phyloP scores from a whole-genome alignment of 495 filamentous ascomycete species.

The Acidiella bohemica region DNA sequence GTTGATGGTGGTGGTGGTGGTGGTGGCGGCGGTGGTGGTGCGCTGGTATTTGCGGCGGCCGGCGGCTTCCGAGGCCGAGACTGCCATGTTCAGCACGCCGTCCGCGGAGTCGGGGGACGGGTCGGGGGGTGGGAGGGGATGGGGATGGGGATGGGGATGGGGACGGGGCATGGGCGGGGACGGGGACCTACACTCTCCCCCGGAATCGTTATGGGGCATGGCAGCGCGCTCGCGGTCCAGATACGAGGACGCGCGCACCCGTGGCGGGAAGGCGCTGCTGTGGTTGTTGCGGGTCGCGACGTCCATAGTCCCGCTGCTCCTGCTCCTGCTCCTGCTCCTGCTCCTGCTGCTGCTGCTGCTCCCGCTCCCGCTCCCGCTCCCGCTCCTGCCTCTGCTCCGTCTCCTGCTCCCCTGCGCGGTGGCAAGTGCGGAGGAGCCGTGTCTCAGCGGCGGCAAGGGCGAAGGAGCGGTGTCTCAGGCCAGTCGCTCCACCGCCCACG shows the following conservation, averaged over 20 bases:
- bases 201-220: constrained; percentile 13
- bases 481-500: too few species aligned
- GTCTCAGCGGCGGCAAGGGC: too few species aligned
- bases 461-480: too few species aligned
- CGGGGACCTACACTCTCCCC: constrained; percentile 8
- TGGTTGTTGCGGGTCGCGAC: constrained; percentile 14
- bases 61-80: constrained; percentile 1
- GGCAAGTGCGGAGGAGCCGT: too few species aligned
- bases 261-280: constrained; percentile 7
- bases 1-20: background rate
- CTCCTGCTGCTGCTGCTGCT: background rate
- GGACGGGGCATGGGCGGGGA: background rate
- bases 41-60: constrained; percentile 15
- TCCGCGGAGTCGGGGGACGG: background rate
- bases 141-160: background rate
- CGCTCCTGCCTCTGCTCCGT: too few species aligned
- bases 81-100: background rate
- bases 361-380: too few species aligned
- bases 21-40: constrained; percentile 12
- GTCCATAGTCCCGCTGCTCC: constrained; percentile 11
- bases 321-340: background rate
- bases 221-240: constrained; percentile 3
- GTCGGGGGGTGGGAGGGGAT: background rate
- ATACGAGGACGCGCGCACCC: constrained; percentile 7
- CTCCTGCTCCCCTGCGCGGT: too few species aligned